A percentile compares a stretch with the other conserved stretches of the same genome.
These are phyloP conservation scores for Scheffersomyces segobiensis DNA, from an alignment of 1,139 yeast species.

Conservation along the genomic window DNA sequence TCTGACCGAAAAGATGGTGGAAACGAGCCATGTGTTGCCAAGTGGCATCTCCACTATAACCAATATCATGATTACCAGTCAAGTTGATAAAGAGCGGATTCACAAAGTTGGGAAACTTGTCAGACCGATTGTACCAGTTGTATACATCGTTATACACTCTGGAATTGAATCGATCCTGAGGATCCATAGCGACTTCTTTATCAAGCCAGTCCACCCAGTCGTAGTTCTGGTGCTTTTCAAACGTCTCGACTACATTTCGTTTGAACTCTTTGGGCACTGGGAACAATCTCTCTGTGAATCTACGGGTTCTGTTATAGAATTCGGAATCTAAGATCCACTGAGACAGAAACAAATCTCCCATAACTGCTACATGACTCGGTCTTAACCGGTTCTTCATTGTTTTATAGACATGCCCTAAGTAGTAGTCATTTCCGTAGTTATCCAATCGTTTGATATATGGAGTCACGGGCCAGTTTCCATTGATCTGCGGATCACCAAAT, in stretches of 20 bases:
- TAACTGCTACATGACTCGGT: conserved; percentile 82
- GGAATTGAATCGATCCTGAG: conserved; percentile 46
- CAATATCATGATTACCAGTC: conserved; percentile 95
- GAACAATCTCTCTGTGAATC: conserved; percentile 68
- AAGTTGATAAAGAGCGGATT: conserved; percentile 71
- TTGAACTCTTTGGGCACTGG: conserved; percentile 54
- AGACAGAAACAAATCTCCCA: conserved; percentile 93
- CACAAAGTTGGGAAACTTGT: conserved; percentile 32
- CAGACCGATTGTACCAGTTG: conserved; percentile 58
- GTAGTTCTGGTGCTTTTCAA: conserved; percentile 46
- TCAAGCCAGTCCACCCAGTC: conserved; percentile 56
- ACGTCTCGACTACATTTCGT: conserved; percentile 47
- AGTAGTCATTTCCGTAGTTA: conserved; percentile 84
- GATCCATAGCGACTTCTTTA: conserved; percentile 39
- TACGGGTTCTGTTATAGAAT: conserved; percentile 71
- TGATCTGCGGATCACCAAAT: conserved; percentile 96
- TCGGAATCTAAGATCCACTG: conserved; percentile 94
- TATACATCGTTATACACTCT: conserved; percentile 58
- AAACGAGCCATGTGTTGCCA: conserved; percentile 87
- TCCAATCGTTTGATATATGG: conserved; percentile 77
- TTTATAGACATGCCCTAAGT: conserved; percentile 76
- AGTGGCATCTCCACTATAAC: conserved; percentile 93
- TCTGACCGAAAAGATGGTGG: conserved; percentile 71
- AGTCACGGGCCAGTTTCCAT: conserved; percentile 76
- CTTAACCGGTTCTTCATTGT: conserved; percentile 60